phyloP scores from a whole-genome alignment of 805 yeast genomes.

The Lachancea cidri region DNA sequence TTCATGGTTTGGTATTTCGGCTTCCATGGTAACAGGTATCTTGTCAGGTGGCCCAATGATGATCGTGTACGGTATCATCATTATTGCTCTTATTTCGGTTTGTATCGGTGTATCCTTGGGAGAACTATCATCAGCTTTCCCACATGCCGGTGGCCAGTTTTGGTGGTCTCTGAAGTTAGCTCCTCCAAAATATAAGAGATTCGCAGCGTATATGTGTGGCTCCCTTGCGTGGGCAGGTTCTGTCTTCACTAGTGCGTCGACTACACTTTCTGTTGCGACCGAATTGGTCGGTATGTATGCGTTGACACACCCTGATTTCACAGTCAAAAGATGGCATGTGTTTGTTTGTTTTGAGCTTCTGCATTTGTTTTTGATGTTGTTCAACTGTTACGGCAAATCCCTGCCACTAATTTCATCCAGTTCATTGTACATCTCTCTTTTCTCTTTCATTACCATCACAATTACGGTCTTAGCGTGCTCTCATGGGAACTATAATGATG shows the following conservation, averaged over 20 bases:
- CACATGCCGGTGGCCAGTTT: slow-evolving; percentile 62
- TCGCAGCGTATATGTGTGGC: slow-evolving; percentile 56
- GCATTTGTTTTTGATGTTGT: slow-evolving; percentile 43
- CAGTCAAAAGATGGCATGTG: slow-evolving; percentile 50
- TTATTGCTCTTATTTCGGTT: slow-evolving; percentile 45
- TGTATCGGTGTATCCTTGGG: slow-evolving; percentile 49
- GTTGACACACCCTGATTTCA: slow-evolving; percentile 30
- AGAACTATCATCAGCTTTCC: slow-evolving; percentile 52
- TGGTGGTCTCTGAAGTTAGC: slow-evolving; percentile 57
- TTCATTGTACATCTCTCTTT: slow-evolving; percentile 50
- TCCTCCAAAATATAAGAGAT: slow-evolving; percentile 39
- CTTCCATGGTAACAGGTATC: slow-evolving; percentile 52
- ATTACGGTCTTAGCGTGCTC: slow-evolving; percentile 53
- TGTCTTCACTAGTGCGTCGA: slow-evolving; percentile 59
- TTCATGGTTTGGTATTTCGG: slow-evolving; percentile 63
- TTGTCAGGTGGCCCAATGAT: slow-evolving; percentile 57
- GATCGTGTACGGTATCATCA: slow-evolving; percentile 53
- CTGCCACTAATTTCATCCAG: slow-evolving; percentile 47
- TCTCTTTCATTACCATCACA: slow-evolving; percentile 52
- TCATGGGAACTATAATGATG: slow-evolving; percentile 48
- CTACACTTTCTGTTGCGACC: slow-evolving; percentile 52
- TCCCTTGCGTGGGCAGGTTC: slow-evolving; percentile 63
- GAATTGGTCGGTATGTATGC: slow-evolving; percentile 50
- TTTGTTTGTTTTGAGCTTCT: slow-evolving; percentile 48
- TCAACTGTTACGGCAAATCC: slow-evolving; percentile 51